Percentiles rank a stretch among this genome's conserved stretches.
Evolutionary conservation across 148 eudicot species (phyloP).

Genomic region (Silene latifolia): DNA sequence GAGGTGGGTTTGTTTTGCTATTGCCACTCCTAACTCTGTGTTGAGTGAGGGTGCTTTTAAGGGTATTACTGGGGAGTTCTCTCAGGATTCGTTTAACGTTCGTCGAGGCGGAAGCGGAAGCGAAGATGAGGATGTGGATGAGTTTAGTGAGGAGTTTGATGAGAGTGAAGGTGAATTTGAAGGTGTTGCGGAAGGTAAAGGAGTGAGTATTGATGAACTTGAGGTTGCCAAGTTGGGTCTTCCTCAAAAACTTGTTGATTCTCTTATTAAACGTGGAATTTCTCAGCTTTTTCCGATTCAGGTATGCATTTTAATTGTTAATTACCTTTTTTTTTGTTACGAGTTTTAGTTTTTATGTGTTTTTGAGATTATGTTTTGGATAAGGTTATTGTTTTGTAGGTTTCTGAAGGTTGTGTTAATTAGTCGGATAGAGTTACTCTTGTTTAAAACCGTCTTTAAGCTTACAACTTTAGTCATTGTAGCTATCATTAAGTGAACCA

Average conservation of each 20-base stretch:
- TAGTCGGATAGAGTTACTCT: not conserved
- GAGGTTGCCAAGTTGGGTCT: conserved; percentile 57
- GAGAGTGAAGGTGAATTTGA: conserved; percentile 22
- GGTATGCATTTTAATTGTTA: conserved; percentile 34
- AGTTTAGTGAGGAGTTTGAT: conserved; percentile 17
- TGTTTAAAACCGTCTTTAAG: too few species aligned
- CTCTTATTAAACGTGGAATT: conserved; percentile 67
- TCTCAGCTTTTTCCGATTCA: conserved; percentile 86
- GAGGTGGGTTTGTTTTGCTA: conserved; percentile 46
- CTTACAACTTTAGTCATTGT: too few species aligned
- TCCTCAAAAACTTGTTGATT: conserved; percentile 62
- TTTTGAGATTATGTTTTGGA: too few species aligned
- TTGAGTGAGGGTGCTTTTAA: conserved; percentile 84
- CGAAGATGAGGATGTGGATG: not conserved
- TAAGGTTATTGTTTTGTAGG: not conserved
- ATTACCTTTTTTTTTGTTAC: not conserved
- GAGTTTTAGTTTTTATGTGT: not conserved
- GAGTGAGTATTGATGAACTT: conserved; percentile 50
- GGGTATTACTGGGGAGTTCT: conserved; percentile 49
- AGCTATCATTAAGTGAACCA: too few species aligned
- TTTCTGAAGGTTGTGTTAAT: not conserved
- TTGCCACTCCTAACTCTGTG: conserved; percentile 67
- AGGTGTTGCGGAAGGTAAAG: conserved; percentile 17
- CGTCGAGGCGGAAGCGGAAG: conserved; percentile 22
- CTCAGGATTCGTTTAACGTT: conserved; percentile 30